These are phyloP conservation scores for Fusarium equiseti DNA, from an alignment of 2,329 filamentous ascomycete species.

Conservation along the genomic window DNA sequence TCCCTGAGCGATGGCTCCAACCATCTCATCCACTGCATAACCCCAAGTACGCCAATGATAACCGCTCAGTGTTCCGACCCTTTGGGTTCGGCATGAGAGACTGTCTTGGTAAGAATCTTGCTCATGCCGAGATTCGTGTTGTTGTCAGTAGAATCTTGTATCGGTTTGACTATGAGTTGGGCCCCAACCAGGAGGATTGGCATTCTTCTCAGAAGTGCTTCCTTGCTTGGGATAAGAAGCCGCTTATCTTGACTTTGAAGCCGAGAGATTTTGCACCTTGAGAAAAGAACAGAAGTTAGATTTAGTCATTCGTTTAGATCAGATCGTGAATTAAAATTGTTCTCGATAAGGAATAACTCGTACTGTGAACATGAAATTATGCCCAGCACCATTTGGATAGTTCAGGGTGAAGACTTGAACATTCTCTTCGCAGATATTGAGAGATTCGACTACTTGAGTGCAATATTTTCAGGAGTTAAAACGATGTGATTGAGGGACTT, in stretches of 20 bases:
- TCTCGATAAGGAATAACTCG: neutral
- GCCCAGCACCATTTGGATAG: no score
- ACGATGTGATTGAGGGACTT: no score
- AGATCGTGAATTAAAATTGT: neutral
- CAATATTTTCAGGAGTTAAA: no score
- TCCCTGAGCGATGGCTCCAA: neutral
- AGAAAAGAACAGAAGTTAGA: neutral
- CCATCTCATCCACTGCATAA: neutral
- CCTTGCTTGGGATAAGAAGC: neutral
- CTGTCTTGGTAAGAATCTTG: neutral
- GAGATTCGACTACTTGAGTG: no score
- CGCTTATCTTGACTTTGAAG: neutral
- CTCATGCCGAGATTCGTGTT: neutral
- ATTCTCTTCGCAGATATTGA: no score
- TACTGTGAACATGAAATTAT: no score
- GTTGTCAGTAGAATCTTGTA: neutral
- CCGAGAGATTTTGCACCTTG: neutral
- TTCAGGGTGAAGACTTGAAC: no score
- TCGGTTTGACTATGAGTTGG: neutral
- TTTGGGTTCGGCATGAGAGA: neutral
- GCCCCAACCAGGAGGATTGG: neutral
- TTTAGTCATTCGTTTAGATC: neutral
- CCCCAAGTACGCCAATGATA: neutral
- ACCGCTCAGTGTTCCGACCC: neutral
- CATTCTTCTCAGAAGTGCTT: neutral